Percentiles rank a stretch among this genome's conserved stretches.
These are phyloP conservation scores for Coemansia sp. DNA, from an alignment of 192 early-diverging fungal species.

Conservation along the genomic window DNA sequence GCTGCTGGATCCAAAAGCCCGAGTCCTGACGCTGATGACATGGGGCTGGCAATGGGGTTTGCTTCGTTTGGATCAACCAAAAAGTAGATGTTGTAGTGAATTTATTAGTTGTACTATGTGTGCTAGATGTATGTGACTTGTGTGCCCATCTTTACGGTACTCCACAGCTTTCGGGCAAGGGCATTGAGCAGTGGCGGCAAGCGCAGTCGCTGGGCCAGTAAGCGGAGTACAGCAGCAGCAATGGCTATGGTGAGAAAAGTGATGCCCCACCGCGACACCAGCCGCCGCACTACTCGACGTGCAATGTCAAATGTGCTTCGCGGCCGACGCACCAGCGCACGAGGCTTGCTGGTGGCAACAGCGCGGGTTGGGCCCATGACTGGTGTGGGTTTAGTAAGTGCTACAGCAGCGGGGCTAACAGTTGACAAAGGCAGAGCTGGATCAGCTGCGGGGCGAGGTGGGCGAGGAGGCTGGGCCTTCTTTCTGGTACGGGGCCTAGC, in stretches of 20 bases:
- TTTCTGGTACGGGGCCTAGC: conserved; percentile 11
- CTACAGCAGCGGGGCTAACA: not conserved
- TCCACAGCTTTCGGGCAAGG: conserved; percentile 38
- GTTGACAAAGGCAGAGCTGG: not conserved
- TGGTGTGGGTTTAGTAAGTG: not conserved
- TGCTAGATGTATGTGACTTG: conserved; percentile 45
- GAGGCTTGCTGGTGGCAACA: conserved; percentile 9
- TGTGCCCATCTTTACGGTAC: conserved; percentile 47
- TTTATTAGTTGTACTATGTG: not conserved
- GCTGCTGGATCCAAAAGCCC: conserved; percentile 18
- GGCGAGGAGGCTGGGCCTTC: not conserved
- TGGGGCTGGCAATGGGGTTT: conserved; percentile 79
- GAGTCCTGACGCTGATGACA: conserved; percentile 55
- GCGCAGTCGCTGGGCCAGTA: conserved; percentile 37
- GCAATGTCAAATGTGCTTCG: conserved; percentile 25
- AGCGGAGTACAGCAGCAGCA: conserved; percentile 33
- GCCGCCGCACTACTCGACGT: conserved; percentile 39
- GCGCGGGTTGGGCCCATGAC: not conserved
- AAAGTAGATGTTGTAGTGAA: not conserved
- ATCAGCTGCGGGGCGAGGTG: not conserved
- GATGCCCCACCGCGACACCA: conserved; percentile 50
- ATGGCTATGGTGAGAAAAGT: conserved; percentile 48
- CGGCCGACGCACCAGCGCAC: conserved; percentile 22
- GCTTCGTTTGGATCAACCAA: conserved; percentile 37
- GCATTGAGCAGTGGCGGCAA: conserved; percentile 30